These are phyloP conservation scores for Zygosaccharomyces sapae DNA, from an alignment of 1,139 yeast genomes.

Conservation along the genomic window DNA sequence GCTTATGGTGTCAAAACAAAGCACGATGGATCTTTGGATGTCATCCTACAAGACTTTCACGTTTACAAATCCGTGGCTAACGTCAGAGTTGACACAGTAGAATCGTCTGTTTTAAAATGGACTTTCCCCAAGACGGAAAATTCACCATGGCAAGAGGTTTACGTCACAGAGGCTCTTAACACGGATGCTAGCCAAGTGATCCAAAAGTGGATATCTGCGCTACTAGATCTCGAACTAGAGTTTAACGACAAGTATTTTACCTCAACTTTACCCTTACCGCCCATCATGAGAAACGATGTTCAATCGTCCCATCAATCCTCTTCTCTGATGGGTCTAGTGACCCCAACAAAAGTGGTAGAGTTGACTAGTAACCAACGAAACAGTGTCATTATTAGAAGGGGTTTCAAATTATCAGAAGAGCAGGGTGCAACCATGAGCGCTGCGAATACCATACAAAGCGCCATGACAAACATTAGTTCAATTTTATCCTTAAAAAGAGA, in stretches of 20 bases:
- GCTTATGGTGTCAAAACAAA: slow-evolving; percentile 8
- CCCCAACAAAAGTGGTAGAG: slow-evolving; percentile 20
- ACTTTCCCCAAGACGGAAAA: slow-evolving; percentile 7
- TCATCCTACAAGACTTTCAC: slow-evolving; percentile 13
- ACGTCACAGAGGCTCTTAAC: slow-evolving; percentile 20
- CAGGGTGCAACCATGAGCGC: slow-evolving; percentile 5
- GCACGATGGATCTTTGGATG: slow-evolving; percentile 11
- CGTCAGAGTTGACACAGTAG: slow-evolving; percentile 23
- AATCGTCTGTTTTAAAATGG: slow-evolving; percentile 26
- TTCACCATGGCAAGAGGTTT: slow-evolving; percentile 9
- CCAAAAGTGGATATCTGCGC: slow-evolving; percentile 35
- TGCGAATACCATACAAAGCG: slow-evolving; percentile 17
- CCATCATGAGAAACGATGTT: slow-evolving; percentile 16
- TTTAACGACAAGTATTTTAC: slow-evolving; percentile 27
- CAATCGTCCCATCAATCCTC: slow-evolving; percentile 11
- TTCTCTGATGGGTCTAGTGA: slow-evolving; percentile 20
- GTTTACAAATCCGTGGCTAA: slow-evolving; percentile 14
- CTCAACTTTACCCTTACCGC: slow-evolving; percentile 29
- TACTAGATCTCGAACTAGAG: slow-evolving; percentile 24
- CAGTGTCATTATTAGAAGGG: slow-evolving; percentile 28
- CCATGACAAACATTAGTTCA: slow-evolving; percentile 30
- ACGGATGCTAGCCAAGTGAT: slow-evolving; percentile 23
- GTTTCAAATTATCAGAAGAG: slow-evolving; percentile 12
- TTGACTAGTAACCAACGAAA: slow-evolving; percentile 15
- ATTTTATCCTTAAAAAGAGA: slow-evolving; percentile 30